A percentile compares a stretch with the other conserved stretches of the same genome.
These are phyloP conservation scores for Lactarius trivialis DNA, from an alignment of 768 basidiomycete species.

Conservation along the genomic window DNA sequence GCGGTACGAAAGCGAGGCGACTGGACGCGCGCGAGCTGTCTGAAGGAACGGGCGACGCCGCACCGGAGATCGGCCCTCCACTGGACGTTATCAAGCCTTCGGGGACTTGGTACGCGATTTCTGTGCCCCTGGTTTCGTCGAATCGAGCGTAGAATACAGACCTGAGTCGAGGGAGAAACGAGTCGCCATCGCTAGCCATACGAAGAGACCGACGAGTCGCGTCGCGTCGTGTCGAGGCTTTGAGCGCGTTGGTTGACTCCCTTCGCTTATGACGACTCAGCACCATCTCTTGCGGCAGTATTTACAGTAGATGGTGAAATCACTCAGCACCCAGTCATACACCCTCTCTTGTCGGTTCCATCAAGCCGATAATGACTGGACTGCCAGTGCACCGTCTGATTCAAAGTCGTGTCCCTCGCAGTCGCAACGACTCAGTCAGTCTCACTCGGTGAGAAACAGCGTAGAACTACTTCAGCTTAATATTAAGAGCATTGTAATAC, in stretches of 20 bases:
- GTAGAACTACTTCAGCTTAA: too few species aligned
- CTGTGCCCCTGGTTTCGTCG: slow-evolving; percentile 53
- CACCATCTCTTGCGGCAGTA: not conserved
- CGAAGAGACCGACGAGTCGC: not conserved
- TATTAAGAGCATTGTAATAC: too few species aligned
- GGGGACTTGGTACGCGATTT: slow-evolving; percentile 76
- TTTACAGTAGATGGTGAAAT: too few species aligned
- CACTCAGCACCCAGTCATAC: too few species aligned
- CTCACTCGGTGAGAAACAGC: too few species aligned
- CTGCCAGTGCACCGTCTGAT: too few species aligned
- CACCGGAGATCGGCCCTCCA: slow-evolving; percentile 24
- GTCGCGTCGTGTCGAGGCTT: not conserved
- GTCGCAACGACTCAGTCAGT: too few species aligned
- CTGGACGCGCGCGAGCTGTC: slow-evolving; percentile 47
- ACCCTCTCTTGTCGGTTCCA: too few species aligned
- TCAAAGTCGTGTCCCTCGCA: too few species aligned
- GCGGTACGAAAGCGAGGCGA: slow-evolving; percentile 34
- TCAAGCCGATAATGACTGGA: too few species aligned
- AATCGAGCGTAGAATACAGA: slow-evolving; percentile 95
- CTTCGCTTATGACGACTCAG: slow-evolving; percentile 15
- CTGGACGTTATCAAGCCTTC: slow-evolving; percentile 69
- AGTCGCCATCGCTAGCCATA: slow-evolving; percentile 49
- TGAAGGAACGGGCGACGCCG: slow-evolving; percentile 33
- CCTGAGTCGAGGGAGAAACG: slow-evolving; percentile 70
- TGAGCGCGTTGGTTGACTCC: not conserved